Percentiles rank a stretch among this genome's conserved stretches.
Conservation (phyloP, 768 basidiomycete species). For the Amanita inopinata region DNA sequence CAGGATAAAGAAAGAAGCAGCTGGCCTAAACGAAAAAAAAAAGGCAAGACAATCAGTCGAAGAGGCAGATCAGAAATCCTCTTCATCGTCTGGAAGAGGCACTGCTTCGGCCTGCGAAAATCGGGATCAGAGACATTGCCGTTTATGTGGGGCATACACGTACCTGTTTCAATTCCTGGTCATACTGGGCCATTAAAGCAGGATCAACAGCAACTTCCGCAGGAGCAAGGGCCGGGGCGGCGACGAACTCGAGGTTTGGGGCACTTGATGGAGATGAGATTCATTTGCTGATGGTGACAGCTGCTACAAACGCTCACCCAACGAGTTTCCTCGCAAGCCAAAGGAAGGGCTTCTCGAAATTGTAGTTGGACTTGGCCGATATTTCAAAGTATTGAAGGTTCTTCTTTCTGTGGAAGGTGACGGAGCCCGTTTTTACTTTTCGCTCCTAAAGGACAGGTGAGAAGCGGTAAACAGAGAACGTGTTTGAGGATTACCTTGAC, state of each 20-base stretch:
- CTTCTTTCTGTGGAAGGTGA: constrained; percentile 99
- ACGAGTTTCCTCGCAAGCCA: constrained; percentile 98
- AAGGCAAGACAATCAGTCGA: constrained; percentile 10
- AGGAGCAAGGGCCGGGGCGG: constrained; percentile 90
- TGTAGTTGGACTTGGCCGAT: constrained; percentile 99
- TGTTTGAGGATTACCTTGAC: constrained; percentile 69
- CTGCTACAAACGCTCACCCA: too few species aligned
- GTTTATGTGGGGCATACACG: constrained; percentile 12
- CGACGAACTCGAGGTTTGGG: constrained; percentile 84
- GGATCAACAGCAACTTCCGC: constrained; percentile 85
- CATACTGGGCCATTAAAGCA: constrained; percentile 70
- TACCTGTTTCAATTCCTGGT: constrained; percentile 64
- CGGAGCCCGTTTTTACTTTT: constrained; percentile 97
- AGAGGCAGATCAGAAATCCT: constrained; percentile 51
- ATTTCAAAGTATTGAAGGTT: constrained; percentile 99
- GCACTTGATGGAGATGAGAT: constrained; percentile 44
- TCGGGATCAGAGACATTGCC: constrained; percentile 6
- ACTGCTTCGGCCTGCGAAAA: constrained; percentile 66
- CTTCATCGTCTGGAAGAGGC: constrained; percentile 97
- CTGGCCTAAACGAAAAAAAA: not conserved
- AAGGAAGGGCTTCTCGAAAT: constrained; percentile 99
- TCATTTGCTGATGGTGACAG: too few species aligned
- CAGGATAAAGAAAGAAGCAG: constrained; percentile 15
- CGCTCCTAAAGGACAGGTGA: constrained; percentile 60
- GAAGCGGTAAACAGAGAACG: constrained; percentile 5